A percentile compares a stretch with the other conserved stretches of the same genome.
Evolutionary conservation across 441 rosid species (phyloP).

Genomic region (Pelargonium fulgidum): DNA sequence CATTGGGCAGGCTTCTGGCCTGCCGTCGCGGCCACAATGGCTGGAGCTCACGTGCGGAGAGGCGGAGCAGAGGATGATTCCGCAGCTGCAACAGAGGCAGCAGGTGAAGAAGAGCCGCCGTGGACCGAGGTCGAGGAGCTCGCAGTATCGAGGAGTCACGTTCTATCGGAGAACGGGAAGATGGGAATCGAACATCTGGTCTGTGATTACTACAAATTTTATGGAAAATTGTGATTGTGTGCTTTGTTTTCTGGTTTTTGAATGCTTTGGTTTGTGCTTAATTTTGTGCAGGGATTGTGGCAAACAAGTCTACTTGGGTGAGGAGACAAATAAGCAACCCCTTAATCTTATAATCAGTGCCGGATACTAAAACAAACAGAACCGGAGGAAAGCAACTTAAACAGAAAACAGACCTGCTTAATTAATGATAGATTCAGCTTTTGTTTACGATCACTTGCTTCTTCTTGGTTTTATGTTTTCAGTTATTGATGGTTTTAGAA

Average conservation of each 20-base stretch:
- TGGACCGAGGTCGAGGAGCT: conserved; percentile 65
- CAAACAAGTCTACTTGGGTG: conserved; percentile 64
- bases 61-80: conserved; percentile 26
- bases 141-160: conserved; percentile 69
- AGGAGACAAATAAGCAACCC: conserved; percentile 19
- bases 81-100: conserved; percentile 40
- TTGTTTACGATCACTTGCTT: not conserved
- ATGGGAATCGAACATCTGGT: conserved; percentile 81
- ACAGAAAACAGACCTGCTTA: too few species aligned
- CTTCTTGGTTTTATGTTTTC: not conserved
- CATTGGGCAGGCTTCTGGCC: conserved; percentile 13
- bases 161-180: conserved; percentile 70
- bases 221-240: not conserved
- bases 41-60: conserved; percentile 42
- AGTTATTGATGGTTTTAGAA: too few species aligned
- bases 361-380: too few species aligned
- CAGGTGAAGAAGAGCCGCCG: conserved; percentile 52
- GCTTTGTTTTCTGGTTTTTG: not conserved
- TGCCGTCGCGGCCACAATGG: conserved; percentile 37
- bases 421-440: too few species aligned
- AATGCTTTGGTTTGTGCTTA: conserved; percentile 6
- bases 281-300: conserved; percentile 56
- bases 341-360: too few species aligned
- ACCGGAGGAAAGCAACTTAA: too few species aligned
- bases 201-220: conserved; percentile 9